A percentile compares a stretch with the other conserved stretches of the same genome.
phyloP scores from a whole-genome alignment of 495 filamentous ascomycete genomes.

The Pyrenopolyporus hunteri region DNA sequence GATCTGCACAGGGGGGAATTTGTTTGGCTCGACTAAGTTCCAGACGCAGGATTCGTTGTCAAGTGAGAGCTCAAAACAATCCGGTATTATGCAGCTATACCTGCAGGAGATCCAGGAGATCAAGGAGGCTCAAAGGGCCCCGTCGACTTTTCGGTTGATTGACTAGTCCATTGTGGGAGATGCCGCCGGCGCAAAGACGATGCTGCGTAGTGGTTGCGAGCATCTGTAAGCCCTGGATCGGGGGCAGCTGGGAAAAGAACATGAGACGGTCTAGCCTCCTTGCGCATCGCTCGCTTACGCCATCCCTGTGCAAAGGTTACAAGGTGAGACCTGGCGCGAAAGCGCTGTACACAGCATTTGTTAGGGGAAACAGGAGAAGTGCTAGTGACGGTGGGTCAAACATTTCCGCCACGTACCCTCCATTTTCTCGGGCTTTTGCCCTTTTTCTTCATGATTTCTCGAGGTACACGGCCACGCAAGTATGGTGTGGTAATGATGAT shows the following conservation, averaged over 20 bases:
- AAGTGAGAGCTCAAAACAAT: slow-evolving; percentile 35
- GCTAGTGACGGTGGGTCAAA: slow-evolving; percentile 35
- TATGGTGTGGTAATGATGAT: slow-evolving; percentile 14
- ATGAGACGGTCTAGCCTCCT: slow-evolving; percentile 36
- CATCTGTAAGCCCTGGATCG: slow-evolving; percentile 16
- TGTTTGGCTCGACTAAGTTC: slow-evolving; percentile 32
- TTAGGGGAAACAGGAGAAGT: slow-evolving; percentile 40
- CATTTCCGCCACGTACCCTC: slow-evolving; percentile 30
- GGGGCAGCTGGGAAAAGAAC: slow-evolving; percentile 29
- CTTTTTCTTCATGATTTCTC: slow-evolving; percentile 8
- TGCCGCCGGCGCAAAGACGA: no score
- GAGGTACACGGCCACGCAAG: slow-evolving; percentile 13
- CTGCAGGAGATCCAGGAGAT: slow-evolving; percentile 29
- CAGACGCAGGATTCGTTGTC: slow-evolving; percentile 37
- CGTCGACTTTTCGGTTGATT: slow-evolving; percentile 14
- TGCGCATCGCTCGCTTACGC: slow-evolving; percentile 26
- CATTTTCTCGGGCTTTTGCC: neutral
- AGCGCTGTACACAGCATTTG: slow-evolving; percentile 18
- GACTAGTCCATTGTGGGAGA: slow-evolving; percentile 1
- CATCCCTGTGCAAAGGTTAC: slow-evolving; percentile 25
- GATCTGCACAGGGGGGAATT: slow-evolving; percentile 34
- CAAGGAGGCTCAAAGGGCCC: slow-evolving; percentile 32
- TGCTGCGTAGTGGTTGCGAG: no score
- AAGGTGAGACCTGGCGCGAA: slow-evolving; percentile 38
- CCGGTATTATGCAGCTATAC: slow-evolving; percentile 35